These are phyloP conservation scores for Plasmodium yoelii DNA, from an alignment of 169 alveolate species.

Conservation along the genomic window DNA sequence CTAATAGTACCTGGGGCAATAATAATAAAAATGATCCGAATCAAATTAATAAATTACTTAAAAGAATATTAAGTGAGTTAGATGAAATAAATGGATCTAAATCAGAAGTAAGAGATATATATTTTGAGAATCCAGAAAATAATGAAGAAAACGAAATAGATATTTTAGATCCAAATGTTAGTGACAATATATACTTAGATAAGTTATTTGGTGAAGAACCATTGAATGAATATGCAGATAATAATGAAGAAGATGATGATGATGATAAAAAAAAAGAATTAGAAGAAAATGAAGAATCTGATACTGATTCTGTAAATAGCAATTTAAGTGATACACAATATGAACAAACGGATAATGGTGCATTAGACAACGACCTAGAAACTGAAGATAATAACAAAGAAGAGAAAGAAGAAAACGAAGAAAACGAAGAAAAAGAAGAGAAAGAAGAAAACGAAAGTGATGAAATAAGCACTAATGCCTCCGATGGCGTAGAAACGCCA, in stretches of 20 bases:
- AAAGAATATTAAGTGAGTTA: conserved; percentile 18
- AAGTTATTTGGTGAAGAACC: not conserved
- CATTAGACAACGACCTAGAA: not conserved
- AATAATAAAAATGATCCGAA: not conserved
- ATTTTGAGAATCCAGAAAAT: not conserved
- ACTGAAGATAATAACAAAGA: not conserved
- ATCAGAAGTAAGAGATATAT: not conserved
- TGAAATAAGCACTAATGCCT: not conserved
- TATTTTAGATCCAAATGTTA: not conserved
- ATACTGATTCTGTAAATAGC: not conserved
- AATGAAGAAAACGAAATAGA: not conserved
- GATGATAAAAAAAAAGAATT: not conserved
- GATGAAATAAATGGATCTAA: not conserved
- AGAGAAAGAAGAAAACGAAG: no score
- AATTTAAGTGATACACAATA: not conserved
- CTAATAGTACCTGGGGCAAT: conserved; percentile 9
- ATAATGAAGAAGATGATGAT: not conserved
- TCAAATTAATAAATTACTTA: not conserved
- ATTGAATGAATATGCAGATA: not conserved
- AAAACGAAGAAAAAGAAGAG: no score
- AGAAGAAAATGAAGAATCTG: conserved; percentile 4
- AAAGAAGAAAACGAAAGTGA: not conserved
- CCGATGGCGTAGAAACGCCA: not conserved
- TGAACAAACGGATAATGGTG: not conserved
- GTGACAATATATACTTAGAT: not conserved